Base-by-base conservation (phyloP, 2,329 filamentous ascomycete genomes). In the Calonectria pteridis region DNA sequence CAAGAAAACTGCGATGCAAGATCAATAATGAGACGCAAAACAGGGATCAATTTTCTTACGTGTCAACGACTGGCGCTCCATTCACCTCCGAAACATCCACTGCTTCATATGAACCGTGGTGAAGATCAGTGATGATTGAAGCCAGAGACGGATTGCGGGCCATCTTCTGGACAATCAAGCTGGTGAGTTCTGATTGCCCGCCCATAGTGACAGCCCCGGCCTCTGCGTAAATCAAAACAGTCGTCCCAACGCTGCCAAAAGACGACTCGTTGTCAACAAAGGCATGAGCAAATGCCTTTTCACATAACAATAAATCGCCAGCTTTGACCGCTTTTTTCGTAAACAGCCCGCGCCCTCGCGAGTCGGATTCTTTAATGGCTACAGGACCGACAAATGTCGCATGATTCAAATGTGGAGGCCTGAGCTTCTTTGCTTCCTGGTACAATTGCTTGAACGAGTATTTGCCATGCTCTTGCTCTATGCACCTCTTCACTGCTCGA, bases 241-340 rank as follows among this genome's bases (percentile, higher is more conserved):
- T 80, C 7, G 3, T 18, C 18, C 4, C 3, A 18, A 10, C 18
- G n/a, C 43, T 23, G 4, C 43, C 43, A 46, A 11, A 23, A 46
- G 73, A 76, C 11, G 78, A 76, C 4, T 77, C 79, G 40, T 73
- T 82, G 43, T 68, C 69, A 4, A 73, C 76, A 53, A 82, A 86
- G 26, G 74, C 82, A 77, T 89, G 84, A 0, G 80, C 80, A 76
- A 91, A 90, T 0, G 89, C 89, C 73, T 91, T 92, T 73, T 91
- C 90, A 59, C 88, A 91, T 1, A 91, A 76, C 0, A 92, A 79
- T 2, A 91, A 81, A 4, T 91, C 87, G 0, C 89, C 89, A 0
- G 87, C 85, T 46, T 84, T 82, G 2, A 91, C 87, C 0, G 82
- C 76, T 26, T 82, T 80, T 0, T 85, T 89, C 0, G 87, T 88